Base-by-base conservation (phyloP, 768 basidiomycete species). In the Mycena capillaripes region DNA sequence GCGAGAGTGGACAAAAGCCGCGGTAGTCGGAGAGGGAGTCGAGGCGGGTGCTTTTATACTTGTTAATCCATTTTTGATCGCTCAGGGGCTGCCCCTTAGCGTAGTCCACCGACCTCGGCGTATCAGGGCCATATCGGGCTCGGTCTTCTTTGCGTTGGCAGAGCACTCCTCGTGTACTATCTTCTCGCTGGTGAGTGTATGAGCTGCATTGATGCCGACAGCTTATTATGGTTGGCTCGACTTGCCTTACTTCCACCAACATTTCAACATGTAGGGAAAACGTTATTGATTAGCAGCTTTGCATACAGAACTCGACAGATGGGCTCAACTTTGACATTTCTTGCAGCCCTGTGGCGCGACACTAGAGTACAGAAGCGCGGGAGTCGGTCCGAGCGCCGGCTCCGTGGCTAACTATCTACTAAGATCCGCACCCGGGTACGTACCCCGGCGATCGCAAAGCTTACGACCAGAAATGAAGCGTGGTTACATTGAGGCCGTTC, bases 391-490 rank as follows among this genome's bases (percentile, higher is more conserved):
- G 55, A 55, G 21, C 16, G 2, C 66, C 58, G 57, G 38, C 38
- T 38, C 16, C 38, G 38, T 38, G 38, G 7, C 42, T 44, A 16
- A 17, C 42, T 12, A 44, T 44, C 14, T 44, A 12, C 14, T 21
- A 44, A 44, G 57, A 53, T 61, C 59, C 50, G 40, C 59, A 27
- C 42, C 40, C 16, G 10, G 21, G 52, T 62, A 69, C 67, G 38
- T 69, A 62, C 60, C 60, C 53, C 29, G 23, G 40, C 52, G 60
- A 44, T 61, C 38, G 52, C 67, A 69, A 23, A 53, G 36, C 44
- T 55, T 69, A 30, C 19, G 32, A 36, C 17, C 50, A 40, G 32
- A 30, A 23, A 48, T 40, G 32, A 11, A 40, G 44, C 42, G 27
- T n/a, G 25, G 27, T 48, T 34, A 62, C 30, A 36, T 53, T 36